Evolutionary conservation across 805 yeast species (phyloP).

Genomic region (Clavispora santaluciae): DNA sequence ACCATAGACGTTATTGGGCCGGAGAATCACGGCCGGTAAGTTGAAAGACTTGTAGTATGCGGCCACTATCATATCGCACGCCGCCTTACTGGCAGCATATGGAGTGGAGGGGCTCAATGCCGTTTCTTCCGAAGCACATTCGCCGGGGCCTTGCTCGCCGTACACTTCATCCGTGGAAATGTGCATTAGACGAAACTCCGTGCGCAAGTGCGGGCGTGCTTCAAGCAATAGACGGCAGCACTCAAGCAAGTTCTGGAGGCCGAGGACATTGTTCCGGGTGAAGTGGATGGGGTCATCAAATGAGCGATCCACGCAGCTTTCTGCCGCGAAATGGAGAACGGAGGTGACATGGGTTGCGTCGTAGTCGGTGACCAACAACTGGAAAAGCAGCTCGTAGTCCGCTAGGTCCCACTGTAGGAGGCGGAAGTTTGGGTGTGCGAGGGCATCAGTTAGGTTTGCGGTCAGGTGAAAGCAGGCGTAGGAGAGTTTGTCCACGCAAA

Average conservation of each 20-base stretch:
- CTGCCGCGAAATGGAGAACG: slow-evolving; percentile 52
- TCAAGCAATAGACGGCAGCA: slow-evolving; percentile 19
- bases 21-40: slow-evolving; percentile 37
- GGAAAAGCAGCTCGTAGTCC: slow-evolving; percentile 17
- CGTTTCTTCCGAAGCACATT: slow-evolving; percentile 29
- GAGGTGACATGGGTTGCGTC: slow-evolving; percentile 20
- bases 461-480: slow-evolving; percentile 39
- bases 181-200: slow-evolving; percentile 30
- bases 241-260: slow-evolving; percentile 47
- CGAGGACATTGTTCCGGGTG: slow-evolving; percentile 41
- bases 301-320: slow-evolving; percentile 50
- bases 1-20: slow-evolving; percentile 53
- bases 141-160: slow-evolving; percentile 35
- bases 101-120: slow-evolving; percentile 50
- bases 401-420: slow-evolving; percentile 34
- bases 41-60: slow-evolving; percentile 42
- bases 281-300: slow-evolving; percentile 41
- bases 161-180: slow-evolving; percentile 59
- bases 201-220: slow-evolving; percentile 2
- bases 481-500: slow-evolving; percentile 43
- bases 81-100: slow-evolving; percentile 53
- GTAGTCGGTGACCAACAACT: slow-evolving; percentile 12
- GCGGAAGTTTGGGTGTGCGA: slow-evolving; percentile 16
- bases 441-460: slow-evolving; percentile 13
- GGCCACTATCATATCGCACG: slow-evolving; percentile 44